phyloP scores from a whole-genome alignment of 1,139 yeast genomes.

The Suzukiozyma palmioleophila region DNA sequence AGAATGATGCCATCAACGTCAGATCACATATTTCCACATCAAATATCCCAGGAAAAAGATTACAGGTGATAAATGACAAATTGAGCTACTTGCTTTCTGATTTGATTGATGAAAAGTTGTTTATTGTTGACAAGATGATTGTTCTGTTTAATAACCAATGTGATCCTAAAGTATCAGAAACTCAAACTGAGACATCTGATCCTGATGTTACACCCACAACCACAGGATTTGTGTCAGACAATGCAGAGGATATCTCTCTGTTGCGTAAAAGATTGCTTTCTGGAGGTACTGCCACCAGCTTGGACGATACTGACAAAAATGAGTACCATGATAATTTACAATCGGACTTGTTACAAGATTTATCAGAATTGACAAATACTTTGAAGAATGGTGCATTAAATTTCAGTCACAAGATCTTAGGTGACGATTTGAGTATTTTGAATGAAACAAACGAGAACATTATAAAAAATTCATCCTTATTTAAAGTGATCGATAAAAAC shows the following conservation, averaged over 20 bases:
- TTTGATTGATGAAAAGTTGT: constrained; percentile 22
- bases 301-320: constrained; percentile 15
- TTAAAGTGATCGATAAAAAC: constrained; percentile 35
- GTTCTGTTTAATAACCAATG: constrained; percentile 9
- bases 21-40: neutral
- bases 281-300: constrained; percentile 14
- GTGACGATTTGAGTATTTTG: constrained; percentile 34
- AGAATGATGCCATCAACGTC: constrained; percentile 9
- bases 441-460: constrained; percentile 36
- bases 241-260: constrained; percentile 15
- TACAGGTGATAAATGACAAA: constrained; percentile 7
- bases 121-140: constrained; percentile 17
- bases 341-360: constrained; percentile 36
- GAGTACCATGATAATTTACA: constrained; percentile 43
- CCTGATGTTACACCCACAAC: no score
- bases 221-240: no score
- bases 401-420: constrained; percentile 29
- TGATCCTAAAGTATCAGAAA: constrained; percentile 1
- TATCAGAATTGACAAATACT: constrained; percentile 31
- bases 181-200: constrained; percentile 3
- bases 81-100: constrained; percentile 12
- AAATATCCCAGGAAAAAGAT: constrained; percentile 11
- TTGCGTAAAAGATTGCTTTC: constrained; percentile 26
- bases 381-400: constrained; percentile 35
- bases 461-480: constrained; percentile 31